phyloP scores from a whole-genome alignment of 108 stramenopile species.

The Heterococcus sp. region DNA sequence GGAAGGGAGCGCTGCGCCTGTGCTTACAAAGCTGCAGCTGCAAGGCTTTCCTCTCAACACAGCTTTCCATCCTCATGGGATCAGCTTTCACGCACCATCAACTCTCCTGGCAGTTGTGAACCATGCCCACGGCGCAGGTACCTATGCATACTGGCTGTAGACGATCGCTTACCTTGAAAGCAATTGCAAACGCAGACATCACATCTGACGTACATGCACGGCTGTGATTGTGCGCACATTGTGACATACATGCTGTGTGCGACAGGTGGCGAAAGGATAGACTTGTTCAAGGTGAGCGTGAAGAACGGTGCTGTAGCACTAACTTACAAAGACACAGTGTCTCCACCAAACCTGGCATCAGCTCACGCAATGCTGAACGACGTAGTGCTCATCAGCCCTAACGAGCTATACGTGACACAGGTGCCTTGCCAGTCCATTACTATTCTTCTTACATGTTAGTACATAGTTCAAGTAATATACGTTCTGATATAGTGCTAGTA shows the following conservation, averaged over 20 bases:
- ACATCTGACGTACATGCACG: no score
- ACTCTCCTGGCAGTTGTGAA: constrained; percentile 18
- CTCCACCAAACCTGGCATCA: constrained; percentile 1
- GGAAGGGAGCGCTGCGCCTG: neutral
- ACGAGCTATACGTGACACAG: constrained; percentile 34
- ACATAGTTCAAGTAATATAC: no score
- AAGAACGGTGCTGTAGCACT: neutral
- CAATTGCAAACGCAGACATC: no score
- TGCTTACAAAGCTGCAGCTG: constrained; percentile 7
- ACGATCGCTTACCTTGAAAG: no score
- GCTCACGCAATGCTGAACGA: constrained; percentile 7
- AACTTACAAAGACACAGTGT: constrained; percentile 13
- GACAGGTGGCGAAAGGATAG: constrained; percentile 28
- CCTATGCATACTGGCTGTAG: no score
- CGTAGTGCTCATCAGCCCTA: constrained; percentile 9
- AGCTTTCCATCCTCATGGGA: constrained; percentile 27
- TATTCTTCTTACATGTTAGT: no score
- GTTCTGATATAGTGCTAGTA: no score
- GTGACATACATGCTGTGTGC: no score
- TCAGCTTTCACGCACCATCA: constrained; percentile 4
- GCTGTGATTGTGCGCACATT: no score
- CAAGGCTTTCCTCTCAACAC: constrained; percentile 4
- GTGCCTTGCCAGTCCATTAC: no score
- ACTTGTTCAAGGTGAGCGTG: constrained; percentile 21
- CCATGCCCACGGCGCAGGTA: no score